Conservation (phyloP, 164 flowering plant genomes). For the Taxillus chinensis region DNA sequence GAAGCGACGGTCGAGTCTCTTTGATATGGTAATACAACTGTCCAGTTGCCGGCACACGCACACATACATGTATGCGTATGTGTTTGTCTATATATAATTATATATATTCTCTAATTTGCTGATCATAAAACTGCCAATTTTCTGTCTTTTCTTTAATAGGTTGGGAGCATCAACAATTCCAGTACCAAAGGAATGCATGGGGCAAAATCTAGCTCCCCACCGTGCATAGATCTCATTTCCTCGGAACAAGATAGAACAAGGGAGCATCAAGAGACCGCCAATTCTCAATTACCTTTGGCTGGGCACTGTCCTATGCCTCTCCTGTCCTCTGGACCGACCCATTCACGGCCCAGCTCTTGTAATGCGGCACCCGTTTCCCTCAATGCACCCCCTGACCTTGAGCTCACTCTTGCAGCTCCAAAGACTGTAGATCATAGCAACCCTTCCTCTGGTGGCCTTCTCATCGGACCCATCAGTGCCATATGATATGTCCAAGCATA, state of each 20-base stretch:
- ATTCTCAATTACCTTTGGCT: constrained; percentile 3
- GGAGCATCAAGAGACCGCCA: constrained; percentile 6
- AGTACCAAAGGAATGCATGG: constrained; percentile 6
- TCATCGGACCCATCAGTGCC: constrained; percentile 38
- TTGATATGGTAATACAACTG: constrained; percentile 48
- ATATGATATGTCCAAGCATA: constrained; percentile 10
- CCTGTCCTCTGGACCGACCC: constrained; percentile 7
- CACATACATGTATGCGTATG: too few species aligned
- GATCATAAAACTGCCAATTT: background rate
- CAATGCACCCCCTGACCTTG: constrained; percentile 23
- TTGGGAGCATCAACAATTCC: constrained; percentile 10
- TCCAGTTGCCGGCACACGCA: too few species aligned
- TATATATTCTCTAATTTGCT: too few species aligned
- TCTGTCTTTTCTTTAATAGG: constrained; percentile 11
- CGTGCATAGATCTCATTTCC: constrained; percentile 11
- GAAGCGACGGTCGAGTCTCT: constrained; percentile 76
- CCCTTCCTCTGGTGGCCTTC: constrained; percentile 17
- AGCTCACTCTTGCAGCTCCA: constrained; percentile 46
- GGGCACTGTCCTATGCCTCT: constrained; percentile 4
- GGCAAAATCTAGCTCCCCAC: constrained; percentile 1
- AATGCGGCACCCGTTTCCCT: background rate
- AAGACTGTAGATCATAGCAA: constrained; percentile 23
- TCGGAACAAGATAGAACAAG: constrained; percentile 5
- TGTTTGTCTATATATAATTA: too few species aligned
- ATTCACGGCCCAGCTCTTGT: constrained; percentile 3